Base-by-base conservation (phyloP, 345 rosid species). In the Kandelia obovata region DNA sequence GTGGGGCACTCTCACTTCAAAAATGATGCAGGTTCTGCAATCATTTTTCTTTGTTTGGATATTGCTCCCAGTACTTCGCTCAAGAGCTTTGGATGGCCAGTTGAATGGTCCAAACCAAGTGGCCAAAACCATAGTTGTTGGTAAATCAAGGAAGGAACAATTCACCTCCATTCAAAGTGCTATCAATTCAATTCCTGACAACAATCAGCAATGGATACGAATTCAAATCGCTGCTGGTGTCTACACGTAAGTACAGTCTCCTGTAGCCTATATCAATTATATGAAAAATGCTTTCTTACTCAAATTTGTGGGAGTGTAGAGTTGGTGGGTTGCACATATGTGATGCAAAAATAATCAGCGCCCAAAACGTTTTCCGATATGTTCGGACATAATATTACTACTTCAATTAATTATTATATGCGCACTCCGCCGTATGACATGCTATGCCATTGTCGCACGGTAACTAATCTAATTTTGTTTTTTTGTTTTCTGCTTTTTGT, bases 131-230 rank as follows among this genome's bases (percentile, higher is more conserved):
- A 64, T 77, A 17, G 31, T 15, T 5, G 76, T 74, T n/a, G 74
- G 64, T 43, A 37, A 27, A 9, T 64, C 59, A 5, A 69, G 72
- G 21, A 0, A 8, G 1, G 81, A 77, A 55, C 30, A 65, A 23
- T 80, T 74, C 81, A 74, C 31, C 0, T 43, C 67, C 3, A 32
- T 80, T 68, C 81, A 80, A 73, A 25, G 25, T 5, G 79, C 75
- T 34, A 68, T 77, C 28, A 61, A 80, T 65, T 64, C 61, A 11
- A 4, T 73, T 69, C 74, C 74, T 19, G 15, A 31, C 19, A 1
- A 21, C 11, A 69, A 77, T 47, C 11, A 37, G 15, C 3, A 27
- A 2, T 72, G 79, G 69, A 63, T 72, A 31, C 53, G 8, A 1
- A 66, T 75, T 19, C 37, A 34, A 20, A 57, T 71, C 49, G 32